Base-by-base conservation (phyloP, 345 rosid species). In the Camelina neglecta region DNA sequence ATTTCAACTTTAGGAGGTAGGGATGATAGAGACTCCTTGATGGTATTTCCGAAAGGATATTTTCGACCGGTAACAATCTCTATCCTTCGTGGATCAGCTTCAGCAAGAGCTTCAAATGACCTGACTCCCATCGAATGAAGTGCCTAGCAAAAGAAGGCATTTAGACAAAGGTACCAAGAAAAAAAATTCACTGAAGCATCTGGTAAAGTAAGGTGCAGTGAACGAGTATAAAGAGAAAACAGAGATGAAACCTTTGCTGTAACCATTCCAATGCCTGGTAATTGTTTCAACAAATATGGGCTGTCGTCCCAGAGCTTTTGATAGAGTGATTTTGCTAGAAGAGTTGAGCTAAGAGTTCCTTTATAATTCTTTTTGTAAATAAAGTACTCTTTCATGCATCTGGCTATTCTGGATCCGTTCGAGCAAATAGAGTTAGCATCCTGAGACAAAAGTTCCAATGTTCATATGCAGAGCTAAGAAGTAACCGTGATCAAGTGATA, bases 241-340 rank as follows among this genome's bases (percentile, higher is more conserved):
- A 62, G 33, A 62, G 62, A 60, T 33, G 36, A 59, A 70, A 93
- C 98, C 98, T 93, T 93, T 64, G 97, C 97, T 10, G 98, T 93
- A 81, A 93, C 98, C 96, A 90, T 93, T 73, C 98, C 98, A 63
- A 93, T 91, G 81, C 98, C 96, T 55, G 93, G 87, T 77, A 93
- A 84, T 73, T 93, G 97, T 78, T 89, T 95, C 85, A 92, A 86
- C 88, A 92, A 83, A 86, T 80, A 92, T 74, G 93, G 91, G 78
- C 97, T 92, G 71, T 88, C 93, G 82, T 95, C 99, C 99, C 99
- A 95, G 24, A 95, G 93, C 77, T 86, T 95, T 73, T 95, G 97
- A 87, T 83, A 84, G 53, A 95, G 85, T 65, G 99, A 95, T 82
- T 95, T 95, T 35, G 96, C 92, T 24, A 95, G 83, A 70, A 89